Evolutionary conservation across 208 protist genomes (phyloP), one percentile per base, ranked within the genome.

Genomic region (Acanthamoeba sp.): DNA sequence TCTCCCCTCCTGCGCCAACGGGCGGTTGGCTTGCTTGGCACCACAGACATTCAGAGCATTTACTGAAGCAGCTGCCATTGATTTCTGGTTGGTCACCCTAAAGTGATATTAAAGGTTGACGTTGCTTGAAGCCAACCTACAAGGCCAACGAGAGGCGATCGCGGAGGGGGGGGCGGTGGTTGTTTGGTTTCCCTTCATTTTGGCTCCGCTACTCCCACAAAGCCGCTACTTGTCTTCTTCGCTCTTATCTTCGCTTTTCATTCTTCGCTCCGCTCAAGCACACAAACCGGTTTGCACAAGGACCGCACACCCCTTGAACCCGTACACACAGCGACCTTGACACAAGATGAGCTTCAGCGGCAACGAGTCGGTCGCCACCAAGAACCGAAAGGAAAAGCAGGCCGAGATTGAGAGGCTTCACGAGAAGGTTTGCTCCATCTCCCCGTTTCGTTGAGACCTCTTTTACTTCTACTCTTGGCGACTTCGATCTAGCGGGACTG

Each of bases 361-460:
- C 45, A 89, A 89, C 52, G 82, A 89, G 82, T 89, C 82, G 32
- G 82, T 89, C 82, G 52, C 45, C 82, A 89, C 82, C 52, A 57
- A 64, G 50, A 64, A 89, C 50, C 45, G 82, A 64, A 89, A 89
- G 52, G 82, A 66, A 48, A 89, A 89, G 82, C 82, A 89, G 52
- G 52, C 45, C 50, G 82, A 89, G 82, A 89, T 89, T n/a, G 82
- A 89, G 32, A 57, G 82, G 45, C 82, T 89, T 34, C 82, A 89
- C 82, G 82, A 89, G 20, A 89, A 89, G 73, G 73, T 82, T 22
- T 36, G 71, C 12, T 29, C 29, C 7, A 0, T 18, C 38, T 24
- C 27, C 22, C 73, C 0, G 1, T 50, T n/a, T 18, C 42, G 45
- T 52, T 10, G 45, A 52, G 10, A 16, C 14, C 55, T 40, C 69